Evolutionary conservation across 768 basidiomycete species (phyloP), one percentile per base, ranked within the genome.

Genomic region (Tulasnella sp.): DNA sequence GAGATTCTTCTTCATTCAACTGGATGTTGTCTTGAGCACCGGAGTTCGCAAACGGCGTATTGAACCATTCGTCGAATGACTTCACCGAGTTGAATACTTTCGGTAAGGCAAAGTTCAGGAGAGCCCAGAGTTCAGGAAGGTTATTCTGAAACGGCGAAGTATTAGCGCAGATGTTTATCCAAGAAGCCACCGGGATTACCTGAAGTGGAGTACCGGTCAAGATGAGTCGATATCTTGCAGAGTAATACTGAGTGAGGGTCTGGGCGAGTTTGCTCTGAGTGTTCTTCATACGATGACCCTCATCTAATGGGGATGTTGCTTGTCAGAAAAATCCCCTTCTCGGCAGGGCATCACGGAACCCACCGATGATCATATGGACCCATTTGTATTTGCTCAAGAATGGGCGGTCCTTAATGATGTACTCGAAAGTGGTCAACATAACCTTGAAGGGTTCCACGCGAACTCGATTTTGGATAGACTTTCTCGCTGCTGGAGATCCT

Each of bases 31-130:
- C 98, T 12, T 94, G 93, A 0, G 95, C 94, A 42, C 97, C 97
- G n/a, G 96, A 96, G 86, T 96, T 98, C 81, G 98, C 97, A 83
- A 99, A 99, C 0, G 98, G 98, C 1, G 97, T 98, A 88, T 98
- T 99, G 90, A 99, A 99, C 98, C 98, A 99, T 85, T 99, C 98
- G 84, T 99, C 98, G 85, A 99, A 99, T 31, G 96, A 97, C 86
- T 98, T 97, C 81, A 98, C 96, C 0, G 97, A 99, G 88, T 98
- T 99, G 90, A 99, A 99, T 85, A 99, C 92, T 87, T 95, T 96
- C 20, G 96, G 96, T 7, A 96, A 89, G 46, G 94, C 96, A 85
- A 98, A 98, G 86, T 98, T 98, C 84, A 98, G 92, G 72, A 98
- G 89, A 0, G 97, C 90, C 96, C 97, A 98, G 60, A 98, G 87